Conservation (phyloP, 164 flowering plant genomes). For the Kingdonia uniflora region DNA sequence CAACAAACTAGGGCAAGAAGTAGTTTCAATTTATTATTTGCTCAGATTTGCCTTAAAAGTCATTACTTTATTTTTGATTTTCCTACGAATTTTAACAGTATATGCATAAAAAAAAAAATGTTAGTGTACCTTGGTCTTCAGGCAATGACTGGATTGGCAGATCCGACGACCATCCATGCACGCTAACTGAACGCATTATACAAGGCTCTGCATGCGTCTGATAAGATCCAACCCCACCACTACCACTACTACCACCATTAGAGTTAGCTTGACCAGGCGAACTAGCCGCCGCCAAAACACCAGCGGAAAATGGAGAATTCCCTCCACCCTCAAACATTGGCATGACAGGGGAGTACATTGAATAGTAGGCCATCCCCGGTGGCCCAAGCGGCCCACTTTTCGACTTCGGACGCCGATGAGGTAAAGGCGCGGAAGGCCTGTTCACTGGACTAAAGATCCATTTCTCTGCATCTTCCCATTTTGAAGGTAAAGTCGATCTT, state of each 20-base stretch:
- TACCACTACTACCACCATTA: slow-evolving; percentile 9
- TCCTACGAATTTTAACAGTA: not conserved
- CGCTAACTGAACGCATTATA: slow-evolving; percentile 74
- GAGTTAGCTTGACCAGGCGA: slow-evolving; percentile 22
- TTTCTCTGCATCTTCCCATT: slow-evolving; percentile 99
- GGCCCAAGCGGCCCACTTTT: slow-evolving; percentile 94
- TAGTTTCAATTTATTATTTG: too few relatives aligned
- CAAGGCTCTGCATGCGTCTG: slow-evolving; percentile 35
- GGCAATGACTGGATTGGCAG: slow-evolving; percentile 28
- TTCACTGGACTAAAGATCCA: slow-evolving; percentile 85
- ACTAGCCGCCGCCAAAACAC: slow-evolving; percentile 38
- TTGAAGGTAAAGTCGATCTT: slow-evolving; percentile 71
- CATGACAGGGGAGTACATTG: slow-evolving; percentile 49
- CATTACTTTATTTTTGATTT: too few relatives aligned
- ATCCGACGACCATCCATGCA: slow-evolving; percentile 85
- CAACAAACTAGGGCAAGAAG: too few relatives aligned
- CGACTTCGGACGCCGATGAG: slow-evolving; percentile 66
- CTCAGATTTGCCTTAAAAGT: too few relatives aligned
- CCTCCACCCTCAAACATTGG: slow-evolving; percentile 46
- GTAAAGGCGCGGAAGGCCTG: slow-evolving; percentile 31
- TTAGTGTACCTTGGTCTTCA: slow-evolving; percentile 36
- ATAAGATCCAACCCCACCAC: slow-evolving; percentile 22
- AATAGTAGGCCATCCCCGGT: slow-evolving; percentile 56
- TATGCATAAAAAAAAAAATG: not conserved
- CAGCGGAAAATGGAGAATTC: slow-evolving; percentile 60